These are phyloP conservation scores for Oxytropis ochrocephala DNA, from an alignment of 306 rosid genomes.

Conservation along the genomic window DNA sequence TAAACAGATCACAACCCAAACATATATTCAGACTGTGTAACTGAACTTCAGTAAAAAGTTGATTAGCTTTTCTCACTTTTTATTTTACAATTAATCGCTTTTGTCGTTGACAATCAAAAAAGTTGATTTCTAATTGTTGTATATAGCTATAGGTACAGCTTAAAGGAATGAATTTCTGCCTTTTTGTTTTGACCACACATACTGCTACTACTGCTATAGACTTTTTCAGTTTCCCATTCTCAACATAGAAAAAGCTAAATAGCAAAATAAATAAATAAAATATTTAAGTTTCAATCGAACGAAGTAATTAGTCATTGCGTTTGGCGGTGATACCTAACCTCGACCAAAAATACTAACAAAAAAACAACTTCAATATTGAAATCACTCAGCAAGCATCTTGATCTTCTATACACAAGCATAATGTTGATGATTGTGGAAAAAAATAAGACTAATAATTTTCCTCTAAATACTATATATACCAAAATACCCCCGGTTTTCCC, in stretches of 20 bases:
- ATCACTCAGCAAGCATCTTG: neutral
- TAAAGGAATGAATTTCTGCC: constrained; percentile 28
- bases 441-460: neutral
- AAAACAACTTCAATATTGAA: neutral
- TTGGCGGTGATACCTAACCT: too few relatives aligned
- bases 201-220: neutral
- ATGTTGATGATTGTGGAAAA: constrained; percentile 12
- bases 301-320: too few relatives aligned
- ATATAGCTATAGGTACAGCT: neutral
- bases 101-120: constrained; percentile 16
- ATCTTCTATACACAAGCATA: constrained; percentile 31
- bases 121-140: neutral
- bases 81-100: neutral
- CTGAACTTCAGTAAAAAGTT: constrained; percentile 18
- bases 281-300: too few relatives aligned
- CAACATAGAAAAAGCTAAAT: constrained; percentile 6
- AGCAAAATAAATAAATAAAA: neutral
- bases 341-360: too few relatives aligned
- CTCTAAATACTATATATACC: constrained; percentile 31
- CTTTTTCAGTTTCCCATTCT: constrained; percentile 19
- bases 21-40: constrained; percentile 2
- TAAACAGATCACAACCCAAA: constrained; percentile 19
- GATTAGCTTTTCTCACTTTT: constrained; percentile 26
- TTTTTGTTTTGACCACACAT: constrained; percentile 13
- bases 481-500: constrained; percentile 91